phyloP scores from a whole-genome alignment of 495 filamentous ascomycete species.

The Penicillium waksmanii region DNA sequence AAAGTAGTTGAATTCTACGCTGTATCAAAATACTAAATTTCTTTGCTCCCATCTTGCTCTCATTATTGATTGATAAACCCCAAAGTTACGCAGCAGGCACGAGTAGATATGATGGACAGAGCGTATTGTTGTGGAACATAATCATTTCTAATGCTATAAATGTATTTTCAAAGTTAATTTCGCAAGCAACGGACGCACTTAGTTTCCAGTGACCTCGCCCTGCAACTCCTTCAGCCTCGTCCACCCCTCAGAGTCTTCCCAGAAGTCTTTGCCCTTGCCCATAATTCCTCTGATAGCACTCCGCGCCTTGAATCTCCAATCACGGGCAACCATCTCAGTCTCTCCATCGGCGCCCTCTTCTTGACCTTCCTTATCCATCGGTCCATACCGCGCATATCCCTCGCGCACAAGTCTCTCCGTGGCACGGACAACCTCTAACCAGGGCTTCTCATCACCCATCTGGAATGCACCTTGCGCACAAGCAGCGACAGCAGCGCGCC shows the following conservation, averaged over 20 bases:
- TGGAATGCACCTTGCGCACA: conserved; percentile 53
- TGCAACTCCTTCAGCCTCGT: conserved; percentile 58
- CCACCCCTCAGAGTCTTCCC: conserved; percentile 80
- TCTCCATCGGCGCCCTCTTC: conserved; percentile 30
- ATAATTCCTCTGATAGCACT: conserved; percentile 79
- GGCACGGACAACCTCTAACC: conserved; percentile 51
- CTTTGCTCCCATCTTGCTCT: too few relatives aligned
- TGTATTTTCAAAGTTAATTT: neutral
- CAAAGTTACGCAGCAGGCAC: too few relatives aligned
- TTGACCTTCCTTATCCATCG: conserved; percentile 42
- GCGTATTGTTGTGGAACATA: neutral
- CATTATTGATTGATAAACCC: too few relatives aligned
- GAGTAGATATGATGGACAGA: neutral
- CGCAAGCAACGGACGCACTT: conserved; percentile 11
- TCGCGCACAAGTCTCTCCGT: conserved; percentile 52
- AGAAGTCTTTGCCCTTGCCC: conserved; percentile 78
- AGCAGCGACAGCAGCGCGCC: conserved; percentile 66
- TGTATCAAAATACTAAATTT: too few relatives aligned
- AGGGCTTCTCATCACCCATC: conserved; percentile 52
- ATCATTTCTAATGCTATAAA: neutral
- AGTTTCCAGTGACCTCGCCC: conserved; percentile 43
- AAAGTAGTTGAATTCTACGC: neutral
- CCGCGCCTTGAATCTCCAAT: conserved; percentile 88
- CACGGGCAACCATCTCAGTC: conserved; percentile 48
- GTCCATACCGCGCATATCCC: conserved; percentile 53